Evolutionary conservation across 371 early-diverging fungal genomes (phyloP).

Genomic region (Circinella umbellata): DNA sequence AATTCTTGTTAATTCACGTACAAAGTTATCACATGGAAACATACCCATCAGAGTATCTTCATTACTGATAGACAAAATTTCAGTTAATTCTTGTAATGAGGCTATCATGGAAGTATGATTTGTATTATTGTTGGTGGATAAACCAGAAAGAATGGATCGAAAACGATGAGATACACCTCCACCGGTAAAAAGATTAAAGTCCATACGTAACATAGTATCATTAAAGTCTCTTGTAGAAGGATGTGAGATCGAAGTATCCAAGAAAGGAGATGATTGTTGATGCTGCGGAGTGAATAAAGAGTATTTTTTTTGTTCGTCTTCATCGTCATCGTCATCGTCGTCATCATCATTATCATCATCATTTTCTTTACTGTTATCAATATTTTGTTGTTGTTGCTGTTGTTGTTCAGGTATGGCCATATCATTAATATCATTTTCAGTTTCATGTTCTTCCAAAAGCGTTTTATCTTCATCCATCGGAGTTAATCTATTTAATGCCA

Average conservation of each 20-base stretch:
- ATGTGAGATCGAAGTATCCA: conserved; percentile 21
- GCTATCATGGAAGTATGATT: conserved; percentile 58
- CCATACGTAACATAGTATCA: conserved; percentile 41
- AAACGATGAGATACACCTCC: conserved; percentile 40
- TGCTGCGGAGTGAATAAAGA: background rate
- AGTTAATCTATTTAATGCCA: conserved; percentile 9
- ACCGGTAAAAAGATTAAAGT: conserved; percentile 42
- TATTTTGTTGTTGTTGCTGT: conserved; percentile 13
- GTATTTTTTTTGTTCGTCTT: conserved; percentile 12
- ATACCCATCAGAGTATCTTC: conserved; percentile 63
- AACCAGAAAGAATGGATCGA: conserved; percentile 50
- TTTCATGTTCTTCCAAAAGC: conserved; percentile 1
- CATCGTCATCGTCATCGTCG: conserved; percentile 43
- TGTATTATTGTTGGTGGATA: conserved; percentile 33
- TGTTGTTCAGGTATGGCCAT: conserved; percentile 15
- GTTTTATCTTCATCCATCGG: background rate
- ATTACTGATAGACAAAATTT: conserved; percentile 66
- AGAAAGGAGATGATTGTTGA: background rate
- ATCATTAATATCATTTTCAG: conserved; percentile 26
- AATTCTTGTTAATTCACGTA: conserved; percentile 53
- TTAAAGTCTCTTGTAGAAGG: conserved; percentile 19
- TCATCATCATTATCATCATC: conserved; percentile 32
- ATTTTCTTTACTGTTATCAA: conserved; percentile 9
- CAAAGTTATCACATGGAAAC: conserved; percentile 56
- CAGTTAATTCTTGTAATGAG: conserved; percentile 67